Evolutionary conservation across 2,329 filamentous ascomycete genomes (phyloP).

Genomic region (Fusarium longipes): DNA sequence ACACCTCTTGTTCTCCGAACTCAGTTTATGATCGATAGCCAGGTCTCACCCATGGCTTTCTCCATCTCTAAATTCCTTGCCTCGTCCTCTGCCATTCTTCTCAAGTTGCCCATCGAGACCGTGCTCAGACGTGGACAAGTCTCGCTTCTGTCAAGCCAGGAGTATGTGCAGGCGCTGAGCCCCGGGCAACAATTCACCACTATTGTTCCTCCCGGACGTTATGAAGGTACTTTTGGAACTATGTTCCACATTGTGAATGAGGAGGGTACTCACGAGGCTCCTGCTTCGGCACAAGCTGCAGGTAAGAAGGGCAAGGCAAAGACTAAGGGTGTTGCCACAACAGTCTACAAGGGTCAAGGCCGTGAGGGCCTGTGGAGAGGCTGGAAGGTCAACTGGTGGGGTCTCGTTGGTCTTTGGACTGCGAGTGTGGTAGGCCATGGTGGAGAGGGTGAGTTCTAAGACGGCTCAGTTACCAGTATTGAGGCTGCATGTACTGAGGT

Average conservation of each 20-base stretch:
- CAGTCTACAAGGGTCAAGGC: constrained; percentile 71
- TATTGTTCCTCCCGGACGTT: constrained; percentile 82
- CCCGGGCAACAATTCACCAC: constrained; percentile 68
- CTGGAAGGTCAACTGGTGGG: constrained; percentile 84
- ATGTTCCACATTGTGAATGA: constrained; percentile 88
- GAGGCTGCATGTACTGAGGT: constrained; percentile 38
- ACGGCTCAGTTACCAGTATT: constrained; percentile 26
- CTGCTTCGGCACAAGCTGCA: constrained; percentile 47
- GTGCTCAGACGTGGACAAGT: constrained; percentile 90
- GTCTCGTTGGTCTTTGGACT: constrained; percentile 78
- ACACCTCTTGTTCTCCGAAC: constrained; percentile 87
- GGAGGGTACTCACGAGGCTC: constrained; percentile 74
- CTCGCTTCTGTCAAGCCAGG: constrained; percentile 69
- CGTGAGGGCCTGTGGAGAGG: constrained; percentile 76
- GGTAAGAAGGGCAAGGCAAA: constrained; percentile 50
- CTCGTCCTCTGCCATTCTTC: constrained; percentile 81
- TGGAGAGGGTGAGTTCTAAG: constrained; percentile 70
- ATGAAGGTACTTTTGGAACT: constrained; percentile 88
- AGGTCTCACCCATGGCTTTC: constrained; percentile 84
- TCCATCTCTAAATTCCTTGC: constrained; percentile 84
- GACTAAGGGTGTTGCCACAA: constrained; percentile 49
- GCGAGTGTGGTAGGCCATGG: constrained; percentile 71
- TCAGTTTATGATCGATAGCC: constrained; percentile 84
- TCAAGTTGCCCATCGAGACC: constrained; percentile 92
- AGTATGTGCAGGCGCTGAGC: constrained; percentile 63